Conservation (phyloP, 225 moss, liverwort and hornwort genomes). For the Anthoceros angustus region DNA sequence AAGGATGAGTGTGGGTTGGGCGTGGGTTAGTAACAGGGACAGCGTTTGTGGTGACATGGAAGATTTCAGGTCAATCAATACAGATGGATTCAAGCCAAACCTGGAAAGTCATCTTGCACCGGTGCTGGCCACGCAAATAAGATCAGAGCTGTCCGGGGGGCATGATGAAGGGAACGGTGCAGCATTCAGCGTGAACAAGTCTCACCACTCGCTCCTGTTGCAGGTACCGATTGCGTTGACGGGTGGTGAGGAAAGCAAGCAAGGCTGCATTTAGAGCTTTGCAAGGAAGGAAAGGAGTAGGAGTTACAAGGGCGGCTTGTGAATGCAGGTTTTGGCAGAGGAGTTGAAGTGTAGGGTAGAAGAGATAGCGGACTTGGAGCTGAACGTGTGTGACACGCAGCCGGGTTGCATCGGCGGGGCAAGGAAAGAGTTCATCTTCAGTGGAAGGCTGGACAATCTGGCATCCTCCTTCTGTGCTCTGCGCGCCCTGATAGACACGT, state of each 20-base stretch:
- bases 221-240: constrained; percentile 23
- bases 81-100: constrained; percentile 75
- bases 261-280: not conserved
- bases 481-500: constrained; percentile 55
- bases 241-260: not conserved
- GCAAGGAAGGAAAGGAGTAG: constrained; percentile 6
- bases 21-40: not conserved
- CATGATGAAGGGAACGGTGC: constrained; percentile 54
- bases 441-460: constrained; percentile 77
- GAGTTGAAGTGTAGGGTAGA: constrained; percentile 51
- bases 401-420: constrained; percentile 75
- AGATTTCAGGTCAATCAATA: constrained; percentile 38
- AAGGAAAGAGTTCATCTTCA: constrained; percentile 73
- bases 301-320: not conserved
- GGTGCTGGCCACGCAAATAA: constrained; percentile 68
- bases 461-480: constrained; percentile 74
- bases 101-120: constrained; percentile 74
- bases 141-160: constrained; percentile 40
- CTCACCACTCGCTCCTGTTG: constrained; percentile 67
- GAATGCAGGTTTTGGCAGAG: constrained; percentile 55
- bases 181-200: constrained; percentile 40
- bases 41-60: not conserved
- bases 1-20: not conserved
- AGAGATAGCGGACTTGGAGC: constrained; percentile 79
- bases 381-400: constrained; percentile 81